These are phyloP conservation scores for Angophora floribunda DNA, from an alignment of 345 rosid species.

Conservation along the genomic window DNA sequence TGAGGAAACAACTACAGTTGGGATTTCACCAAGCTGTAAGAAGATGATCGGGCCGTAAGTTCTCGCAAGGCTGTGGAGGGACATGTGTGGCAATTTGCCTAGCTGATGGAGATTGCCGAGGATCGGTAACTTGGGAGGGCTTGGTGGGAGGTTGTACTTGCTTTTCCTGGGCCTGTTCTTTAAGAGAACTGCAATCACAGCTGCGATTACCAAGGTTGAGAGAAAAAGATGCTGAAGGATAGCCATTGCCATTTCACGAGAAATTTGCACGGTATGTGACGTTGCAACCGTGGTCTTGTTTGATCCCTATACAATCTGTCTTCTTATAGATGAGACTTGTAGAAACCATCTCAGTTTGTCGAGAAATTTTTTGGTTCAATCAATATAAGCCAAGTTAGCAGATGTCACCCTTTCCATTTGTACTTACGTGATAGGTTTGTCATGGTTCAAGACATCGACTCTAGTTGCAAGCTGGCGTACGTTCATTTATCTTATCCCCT, in stretches of 20 bases:
- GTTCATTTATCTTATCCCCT: not conserved
- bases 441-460: not conserved
- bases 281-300: not conserved
- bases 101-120: slow-evolving; percentile 45
- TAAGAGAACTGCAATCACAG: slow-evolving; percentile 3
- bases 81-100: slow-evolving; percentile 13
- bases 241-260: not conserved
- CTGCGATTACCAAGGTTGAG: not conserved
- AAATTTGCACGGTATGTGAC: not conserved
- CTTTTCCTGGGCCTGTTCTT: not conserved
- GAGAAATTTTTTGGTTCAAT: not conserved
- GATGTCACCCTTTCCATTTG: not conserved
- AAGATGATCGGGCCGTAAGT: slow-evolving; percentile 24
- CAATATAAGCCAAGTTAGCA: not conserved
- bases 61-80: slow-evolving; percentile 12
- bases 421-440: not conserved
- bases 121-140: slow-evolving; percentile 31
- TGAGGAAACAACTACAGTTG: slow-evolving; percentile 34
- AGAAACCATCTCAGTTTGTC: not conserved
- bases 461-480: not conserved
- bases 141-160: slow-evolving; percentile 27
- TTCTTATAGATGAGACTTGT: not conserved
- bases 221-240: not conserved
- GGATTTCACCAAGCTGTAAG: slow-evolving; percentile 33
- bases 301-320: not conserved